Conservation (phyloP, 352 stramenopile species). For the Halophytophthora batemanensis region DNA sequence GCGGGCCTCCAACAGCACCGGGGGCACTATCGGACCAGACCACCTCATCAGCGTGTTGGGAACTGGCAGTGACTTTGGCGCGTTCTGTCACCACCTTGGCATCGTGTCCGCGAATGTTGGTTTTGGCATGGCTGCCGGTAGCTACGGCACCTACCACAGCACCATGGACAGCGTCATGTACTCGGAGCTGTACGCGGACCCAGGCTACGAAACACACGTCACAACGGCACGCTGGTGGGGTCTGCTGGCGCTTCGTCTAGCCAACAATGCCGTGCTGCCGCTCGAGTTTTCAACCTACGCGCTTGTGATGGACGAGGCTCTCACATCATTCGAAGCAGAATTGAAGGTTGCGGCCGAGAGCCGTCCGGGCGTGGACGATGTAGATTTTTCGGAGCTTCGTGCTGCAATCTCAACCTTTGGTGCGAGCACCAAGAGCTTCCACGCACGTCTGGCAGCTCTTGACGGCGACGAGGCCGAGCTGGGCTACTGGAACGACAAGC, state of each 20-base stretch:
- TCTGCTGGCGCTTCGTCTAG: slow-evolving; percentile 51
- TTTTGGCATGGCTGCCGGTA: slow-evolving; percentile 30
- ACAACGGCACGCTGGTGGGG: slow-evolving; percentile 53
- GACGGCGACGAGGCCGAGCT: slow-evolving; percentile 6
- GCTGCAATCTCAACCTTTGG: slow-evolving; percentile 30
- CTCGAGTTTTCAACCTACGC: slow-evolving; percentile 50
- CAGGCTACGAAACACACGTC: slow-evolving; percentile 45
- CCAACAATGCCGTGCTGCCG: slow-evolving; percentile 35
- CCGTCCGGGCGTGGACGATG: too few relatives aligned
- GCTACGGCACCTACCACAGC: slow-evolving; percentile 79
- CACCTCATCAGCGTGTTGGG: slow-evolving; percentile 54
- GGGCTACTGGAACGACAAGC: slow-evolving; percentile 27
- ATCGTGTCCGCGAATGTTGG: slow-evolving; percentile 73
- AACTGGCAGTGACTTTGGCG: slow-evolving; percentile 65
- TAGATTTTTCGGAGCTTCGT: slow-evolving; percentile 31
- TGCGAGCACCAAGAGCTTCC: slow-evolving; percentile 27
- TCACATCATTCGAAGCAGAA: slow-evolving; percentile 27
- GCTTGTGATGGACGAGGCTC: slow-evolving; percentile 37
- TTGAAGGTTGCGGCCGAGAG: slow-evolving; percentile 18
- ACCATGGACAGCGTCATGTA: slow-evolving; percentile 84
- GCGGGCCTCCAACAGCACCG: slow-evolving; percentile 18
- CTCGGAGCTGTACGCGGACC: slow-evolving; percentile 55
- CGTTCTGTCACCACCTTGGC: slow-evolving; percentile 82
- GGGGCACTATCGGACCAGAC: slow-evolving; percentile 33
- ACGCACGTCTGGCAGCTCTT: slow-evolving; percentile 21